Conservation (phyloP, 129 eudicot genomes). For the Oenanthe sinensis region DNA sequence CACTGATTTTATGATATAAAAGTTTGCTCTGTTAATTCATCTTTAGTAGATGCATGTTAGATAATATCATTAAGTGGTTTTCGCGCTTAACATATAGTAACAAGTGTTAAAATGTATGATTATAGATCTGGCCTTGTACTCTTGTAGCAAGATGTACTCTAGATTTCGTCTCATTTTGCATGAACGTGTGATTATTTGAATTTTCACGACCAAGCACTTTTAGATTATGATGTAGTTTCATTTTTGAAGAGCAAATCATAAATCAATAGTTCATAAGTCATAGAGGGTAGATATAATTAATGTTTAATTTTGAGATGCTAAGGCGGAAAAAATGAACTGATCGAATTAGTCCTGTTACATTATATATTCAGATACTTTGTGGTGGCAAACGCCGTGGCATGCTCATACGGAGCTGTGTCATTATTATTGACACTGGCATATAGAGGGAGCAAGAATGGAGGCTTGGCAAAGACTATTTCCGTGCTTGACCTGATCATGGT, state of each 20-base stretch:
- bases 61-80: no score
- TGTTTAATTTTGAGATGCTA: background rate
- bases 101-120: no score
- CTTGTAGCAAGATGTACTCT: no score
- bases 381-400: constrained; percentile 53
- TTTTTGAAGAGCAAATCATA: no score
- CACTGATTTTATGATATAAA: background rate
- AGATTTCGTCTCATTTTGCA: no score
- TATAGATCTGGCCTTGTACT: no score
- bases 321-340: no score
- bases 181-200: background rate
- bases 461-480: constrained; percentile 17
- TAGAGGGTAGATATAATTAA: background rate
- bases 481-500: constrained; percentile 50
- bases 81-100: no score
- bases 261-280: no score
- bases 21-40: no score
- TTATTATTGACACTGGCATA: constrained; percentile 32
- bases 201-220: background rate
- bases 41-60: no score
- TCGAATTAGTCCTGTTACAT: background rate
- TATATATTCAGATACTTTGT: constrained; percentile 46
- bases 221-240: background rate
- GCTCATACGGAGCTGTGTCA: constrained; percentile 39
- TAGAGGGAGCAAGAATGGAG: constrained; percentile 27